phyloP scores from a whole-genome alignment of 768 basidiomycete genomes.

The Boletus rubroflammeus region DNA sequence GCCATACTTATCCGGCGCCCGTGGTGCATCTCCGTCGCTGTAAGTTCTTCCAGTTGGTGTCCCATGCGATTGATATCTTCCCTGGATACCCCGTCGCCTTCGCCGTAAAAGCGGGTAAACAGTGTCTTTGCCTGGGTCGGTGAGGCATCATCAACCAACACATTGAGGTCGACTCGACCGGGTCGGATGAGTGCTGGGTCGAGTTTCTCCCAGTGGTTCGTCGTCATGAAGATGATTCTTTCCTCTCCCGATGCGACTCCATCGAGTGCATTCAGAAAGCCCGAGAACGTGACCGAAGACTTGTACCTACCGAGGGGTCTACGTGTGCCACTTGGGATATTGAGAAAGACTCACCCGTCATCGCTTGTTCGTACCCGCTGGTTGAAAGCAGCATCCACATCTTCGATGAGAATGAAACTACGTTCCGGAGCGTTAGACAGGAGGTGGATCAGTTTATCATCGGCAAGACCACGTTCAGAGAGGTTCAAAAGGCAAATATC shows the following conservation, averaged over 20 bases:
- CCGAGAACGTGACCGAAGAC: slow-evolving; percentile 95
- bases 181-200: slow-evolving; percentile 96
- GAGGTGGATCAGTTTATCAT: slow-evolving; percentile 94
- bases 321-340: slow-evolving; percentile 6
- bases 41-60: slow-evolving; percentile 47
- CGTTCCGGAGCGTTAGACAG: slow-evolving; percentile 91
- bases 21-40: slow-evolving; percentile 47
- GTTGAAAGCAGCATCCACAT: slow-evolving; percentile 96
- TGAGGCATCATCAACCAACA: slow-evolving; percentile 83
- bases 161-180: slow-evolving; percentile 86
- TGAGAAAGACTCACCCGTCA: slow-evolving; percentile 67
- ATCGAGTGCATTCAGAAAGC: slow-evolving; percentile 93
- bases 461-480: slow-evolving; percentile 91
- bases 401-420: slow-evolving; percentile 94
- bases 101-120: slow-evolving; percentile 82
- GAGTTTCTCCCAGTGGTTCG: slow-evolving; percentile 87
- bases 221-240: slow-evolving; percentile 98
- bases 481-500: slow-evolving; percentile 96
- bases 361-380: slow-evolving; percentile 86
- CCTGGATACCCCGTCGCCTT: slow-evolving; percentile 34
- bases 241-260: slow-evolving; percentile 98
- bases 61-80: slow-evolving; percentile 46
- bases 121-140: slow-evolving; percentile 74
- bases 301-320: slow-evolving; percentile 60
- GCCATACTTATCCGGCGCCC: slow-evolving; percentile 89